Evolutionary conservation across 768 basidiomycete genomes (phyloP), one percentile per base, ranked within the genome.

Genomic region (Pholiota molesta): DNA sequence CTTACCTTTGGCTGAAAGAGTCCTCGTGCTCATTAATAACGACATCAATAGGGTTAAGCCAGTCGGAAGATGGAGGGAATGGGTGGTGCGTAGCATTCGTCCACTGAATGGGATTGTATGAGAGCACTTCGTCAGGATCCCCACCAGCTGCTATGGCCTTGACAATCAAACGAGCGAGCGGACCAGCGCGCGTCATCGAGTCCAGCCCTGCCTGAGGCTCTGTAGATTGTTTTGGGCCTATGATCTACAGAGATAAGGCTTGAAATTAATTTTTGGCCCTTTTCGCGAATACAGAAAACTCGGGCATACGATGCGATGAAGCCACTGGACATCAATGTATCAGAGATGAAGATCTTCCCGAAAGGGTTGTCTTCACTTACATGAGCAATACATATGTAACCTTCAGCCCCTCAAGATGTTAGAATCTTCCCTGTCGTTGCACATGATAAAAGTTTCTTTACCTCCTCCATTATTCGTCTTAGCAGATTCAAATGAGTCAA

Each of bases 381-480:
- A 71, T 86, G 83, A 11, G 86, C 84, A 44, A 84, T 77, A 69
- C 86, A 87, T 61, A 87, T 84, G 73, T 80, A 87, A 14, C 84
- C 74, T 75, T 52, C 21, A 35, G 5, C 21, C 21, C 37, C 28
- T 7, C 8, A 39, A 23, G 28, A n/a, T 13, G 21, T 35, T 26
- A 49, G 29, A 62, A 31, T 45, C 14, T 42, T 35, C 49, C 19
- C 53, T 39, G 29, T 35, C 42, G 40, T 39, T 17, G 16, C 21
- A 14, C 52, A 31, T n/a, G 6, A 54, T n/a, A 51, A 8, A 57
- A 28, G 40, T 52, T 3, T 44, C 17, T 61, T 58, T 64, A 71
- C 79, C 82, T 63, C 83, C 81, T 52, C 81, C 83, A 57, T 83
- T 84, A 63, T 83, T 83, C 1, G 78, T 76, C 81, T 83, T 59